Evolutionary conservation across 2,329 filamentous ascomycete genomes (phyloP), one percentile per base, ranked within the genome.

Genomic region (Pseudopyrenochaeta lycopersici): DNA sequence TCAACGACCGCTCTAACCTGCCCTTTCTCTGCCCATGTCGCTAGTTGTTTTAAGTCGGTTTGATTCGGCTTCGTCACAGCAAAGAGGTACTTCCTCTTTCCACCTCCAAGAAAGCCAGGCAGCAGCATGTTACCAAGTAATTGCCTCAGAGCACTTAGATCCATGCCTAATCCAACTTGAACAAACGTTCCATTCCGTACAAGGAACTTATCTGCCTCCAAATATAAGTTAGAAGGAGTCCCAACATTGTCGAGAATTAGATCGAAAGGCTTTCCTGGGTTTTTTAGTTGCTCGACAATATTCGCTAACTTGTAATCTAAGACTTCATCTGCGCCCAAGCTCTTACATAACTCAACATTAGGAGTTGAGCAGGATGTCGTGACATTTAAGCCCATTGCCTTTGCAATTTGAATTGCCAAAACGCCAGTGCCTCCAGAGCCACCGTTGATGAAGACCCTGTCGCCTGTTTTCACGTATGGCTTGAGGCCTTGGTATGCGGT

Each of bases 381-480:
- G 27, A 90, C 87, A 56, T 82, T 76, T 60, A 83, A 87, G 0
- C 86, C 86, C 3, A 85, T 64, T 0, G 77, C 76, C 67, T 88
- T 89, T 7, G 86, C 87, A 39, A 89, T 81, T 66, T 90, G 87
- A 47, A 90, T 84, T 0, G 79, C 82, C 52, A 81, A 88, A 0
- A 81, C 80, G 0, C 88, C 88, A 1, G 80, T 82, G 0, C 87
- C 87, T 9, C 88, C 88, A 5, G 81, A 85, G 0, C 86, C 86
- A 10, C 86, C 87, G 59, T 89, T 89, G 69, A 89, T 82, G 64
- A 89, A 85, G 6, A 90, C 78, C 61, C 79, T 82, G 45, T 84
- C 79, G 4, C 76, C 77, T 5, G 61, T 49, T 51, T 76, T 76
- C 14, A 74, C 71, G 33, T 76, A 66, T 0, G 73, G 72, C 5